Base-by-base conservation (phyloP, 768 basidiomycete genomes). In the Filobasidium wieringae region DNA sequence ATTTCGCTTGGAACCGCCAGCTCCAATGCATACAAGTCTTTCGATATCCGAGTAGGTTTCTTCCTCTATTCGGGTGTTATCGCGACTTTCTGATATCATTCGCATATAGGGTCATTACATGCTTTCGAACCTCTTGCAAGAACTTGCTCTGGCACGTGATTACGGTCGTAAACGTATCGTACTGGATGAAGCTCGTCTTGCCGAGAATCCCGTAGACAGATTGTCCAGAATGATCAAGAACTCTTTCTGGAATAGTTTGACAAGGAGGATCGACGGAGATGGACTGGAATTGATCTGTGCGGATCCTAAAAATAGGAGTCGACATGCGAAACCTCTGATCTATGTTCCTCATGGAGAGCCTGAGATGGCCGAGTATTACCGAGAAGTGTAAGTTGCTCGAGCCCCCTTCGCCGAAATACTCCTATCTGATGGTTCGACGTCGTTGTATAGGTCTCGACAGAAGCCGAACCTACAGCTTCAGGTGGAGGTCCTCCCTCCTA, bases 81-180 rank as follows among this genome's bases (percentile, higher is more conserved):
- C 47, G 34, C 43, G 43, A 15, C 33, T 5, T 27, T 29, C 15
- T 30, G 22, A 63, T 62, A 19, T 24, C 57, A 59, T 67, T 60
- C 53, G n/a, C n/a, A n/a, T 66, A 15, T 69, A 92, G 86, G 93
- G 95, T 39, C 96, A 87, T n/a, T 99, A 97, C 76, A 97, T 96
- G 93, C 79, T 99, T 45, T 96, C 93, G 12, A 97, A 96, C 75
- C 81, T 99, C 26, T 80, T 99, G n/a, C 93, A 99, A 78, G 93
- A 99, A 72, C 84, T 99, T 47, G 93, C 93, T 2, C 82, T 97
- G 22, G 93, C 95, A 6, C 83, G 89, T 8, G 93, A 97, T 70
- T 91, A 93, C 74, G 85, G 86, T 62, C 80, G 91, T 57, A 93
- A 93, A 76, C 86, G 90, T 7, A 95, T 99, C 69, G 89, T 99